Base-by-base conservation (phyloP, 768 basidiomycete genomes). In the Amanita exitialis region DNA sequence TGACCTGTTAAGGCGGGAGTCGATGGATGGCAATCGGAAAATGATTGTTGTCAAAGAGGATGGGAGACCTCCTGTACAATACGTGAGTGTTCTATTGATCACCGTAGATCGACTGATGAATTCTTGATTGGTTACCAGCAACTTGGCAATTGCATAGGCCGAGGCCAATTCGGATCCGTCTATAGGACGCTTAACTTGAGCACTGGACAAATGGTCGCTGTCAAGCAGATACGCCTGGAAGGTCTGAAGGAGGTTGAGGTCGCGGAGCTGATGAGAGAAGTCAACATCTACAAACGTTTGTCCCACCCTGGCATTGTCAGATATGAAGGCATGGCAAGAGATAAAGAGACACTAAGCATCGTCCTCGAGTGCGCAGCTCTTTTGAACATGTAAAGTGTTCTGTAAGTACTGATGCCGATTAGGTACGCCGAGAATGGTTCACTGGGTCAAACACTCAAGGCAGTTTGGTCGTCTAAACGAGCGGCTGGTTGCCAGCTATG, bases 371-470 rank as follows among this genome's bases (percentile, higher is more conserved):
- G 61, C 69, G 91, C 74, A 49, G 37, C 45, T 49, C 51, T 43
- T 50, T 53, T 48, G 50, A 53, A 47, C 45, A 52, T 54, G 43
- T 53, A 42, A 43, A 44, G 27, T 28, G 23, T 46, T 30, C 61
- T 34, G n/a, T 7, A 23, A 13, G 16, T 6, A 27, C 35, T 47
- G 39, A 47, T 25, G 53, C 44, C 44, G 57, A 34, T 43, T 63
- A 96, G 94, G 64, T 97, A 89, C 64, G 93, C 88, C 45, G 95
- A 99, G 72, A 95, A 92, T 64, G 95, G 95, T 10, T 96, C 93
- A 2, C 78, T 99, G 3, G 89, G 88, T 13, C 90, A 93, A 66
- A 95, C 89, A 0, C 74, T 97, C 39, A 94, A 87, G 66, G 82
- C 92, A 0, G n/a, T 99, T 95, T 60, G 95, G 95, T 10, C 88